Evolutionary conservation across 257 asterid genomes (phyloP).

Genomic region (Nicotiana undulata): DNA sequence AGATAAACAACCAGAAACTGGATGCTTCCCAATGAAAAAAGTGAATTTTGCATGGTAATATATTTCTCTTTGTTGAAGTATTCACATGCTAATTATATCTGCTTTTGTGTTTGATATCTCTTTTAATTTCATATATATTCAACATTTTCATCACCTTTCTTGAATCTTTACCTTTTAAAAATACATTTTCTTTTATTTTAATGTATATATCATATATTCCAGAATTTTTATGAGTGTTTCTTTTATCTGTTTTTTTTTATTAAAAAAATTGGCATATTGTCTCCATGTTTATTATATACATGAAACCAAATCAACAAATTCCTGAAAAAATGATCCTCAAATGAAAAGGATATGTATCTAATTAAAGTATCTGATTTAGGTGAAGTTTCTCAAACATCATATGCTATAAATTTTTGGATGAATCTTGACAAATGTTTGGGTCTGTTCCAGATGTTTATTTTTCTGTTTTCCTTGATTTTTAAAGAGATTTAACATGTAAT

Average conservation of each 20-base stretch:
- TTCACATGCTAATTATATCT: too few relatives aligned
- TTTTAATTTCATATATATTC: background rate
- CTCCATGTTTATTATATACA: background rate
- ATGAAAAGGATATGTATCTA: background rate
- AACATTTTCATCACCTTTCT: background rate
- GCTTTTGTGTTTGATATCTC: background rate
- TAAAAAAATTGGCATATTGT: too few relatives aligned
- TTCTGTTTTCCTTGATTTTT: background rate
- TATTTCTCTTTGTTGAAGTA: background rate
- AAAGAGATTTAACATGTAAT: background rate
- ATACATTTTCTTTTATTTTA: background rate
- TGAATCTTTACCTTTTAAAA: background rate
- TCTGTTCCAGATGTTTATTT: background rate
- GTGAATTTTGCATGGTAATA: background rate
- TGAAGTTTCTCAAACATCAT: background rate
- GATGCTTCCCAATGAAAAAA: background rate
- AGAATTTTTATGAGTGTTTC: background rate
- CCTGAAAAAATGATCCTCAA: background rate
- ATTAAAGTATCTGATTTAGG: background rate
- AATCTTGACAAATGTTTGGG: background rate
- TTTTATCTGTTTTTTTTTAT: background rate
- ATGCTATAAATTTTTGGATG: background rate
- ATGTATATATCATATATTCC: background rate
- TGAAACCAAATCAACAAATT: background rate
- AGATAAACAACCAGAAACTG: background rate